phyloP scores from a whole-genome alignment of 2,329 filamentous ascomycete species.

The Colletotrichum destructivum region DNA sequence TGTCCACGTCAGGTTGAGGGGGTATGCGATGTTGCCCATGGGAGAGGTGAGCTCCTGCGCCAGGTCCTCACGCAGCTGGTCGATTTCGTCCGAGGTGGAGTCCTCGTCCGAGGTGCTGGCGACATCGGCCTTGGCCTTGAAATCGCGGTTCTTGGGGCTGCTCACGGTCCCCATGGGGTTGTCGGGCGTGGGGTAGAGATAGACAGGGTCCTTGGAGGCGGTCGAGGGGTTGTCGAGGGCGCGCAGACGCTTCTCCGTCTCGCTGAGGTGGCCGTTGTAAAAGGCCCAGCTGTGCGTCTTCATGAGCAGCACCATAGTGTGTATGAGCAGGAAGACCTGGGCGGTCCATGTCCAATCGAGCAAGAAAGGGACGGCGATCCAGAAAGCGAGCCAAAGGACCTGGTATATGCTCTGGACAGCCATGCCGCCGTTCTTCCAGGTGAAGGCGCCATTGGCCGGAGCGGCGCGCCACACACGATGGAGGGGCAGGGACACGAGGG shows the following conservation, averaged over 20 bases:
- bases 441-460: constrained; percentile 67
- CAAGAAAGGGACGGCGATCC: constrained; percentile 88
- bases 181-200: constrained; percentile 80
- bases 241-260: constrained; percentile 85
- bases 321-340: constrained; percentile 93
- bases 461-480: constrained; percentile 76
- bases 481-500: constrained; percentile 79
- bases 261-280: constrained; percentile 95
- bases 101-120: constrained; percentile 48
- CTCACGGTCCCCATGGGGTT: constrained; percentile 62
- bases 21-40: constrained; percentile 90
- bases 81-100: constrained; percentile 66
- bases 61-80: constrained; percentile 85
- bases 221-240: constrained; percentile 81
- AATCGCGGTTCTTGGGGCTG: constrained; percentile 32
- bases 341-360: constrained; percentile 97
- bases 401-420: constrained; percentile 88
- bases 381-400: constrained; percentile 82
- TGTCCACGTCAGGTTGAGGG: constrained; percentile 83
- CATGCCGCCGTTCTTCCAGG: constrained; percentile 86
- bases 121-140: constrained; percentile 43
- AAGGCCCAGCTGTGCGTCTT: constrained; percentile 99
- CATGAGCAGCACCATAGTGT: constrained; percentile 94
- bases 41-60: constrained; percentile 93
- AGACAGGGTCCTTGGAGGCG: constrained; percentile 73